Base-by-base conservation (phyloP, 2,329 filamentous ascomycete genomes). In the Clarireedia hainanense region DNA sequence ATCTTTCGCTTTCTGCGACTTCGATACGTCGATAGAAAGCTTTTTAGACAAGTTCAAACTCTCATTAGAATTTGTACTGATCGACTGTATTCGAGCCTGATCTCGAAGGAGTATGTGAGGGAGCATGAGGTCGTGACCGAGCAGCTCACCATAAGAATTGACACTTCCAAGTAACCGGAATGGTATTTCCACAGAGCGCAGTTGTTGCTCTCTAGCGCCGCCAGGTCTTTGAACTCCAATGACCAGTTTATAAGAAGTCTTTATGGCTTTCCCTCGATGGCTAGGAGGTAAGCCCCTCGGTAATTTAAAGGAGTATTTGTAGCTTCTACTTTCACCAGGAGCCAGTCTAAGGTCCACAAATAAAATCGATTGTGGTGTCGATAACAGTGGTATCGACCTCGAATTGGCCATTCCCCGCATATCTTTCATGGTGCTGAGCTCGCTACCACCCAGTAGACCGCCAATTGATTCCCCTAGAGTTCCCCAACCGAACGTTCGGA, bases 121-220 rank as follows among this genome's bases (percentile, higher is more conserved):
- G 40, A 84, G 87, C 86, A 96, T 95, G 14, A 99, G 76, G 70
- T 99, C 92, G 70, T 99, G 92, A 1, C 91, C 90, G 14, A 96
- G 79, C 36, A 95, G 86, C 65, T 95, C 89, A 61, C 92, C 92
- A 63, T 90, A 81, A 58, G 83, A 83, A 72, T 95, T 95, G 39
- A 99, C 92, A 63, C 92, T 94, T 42, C 92, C 92, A 51, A 97
- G 82, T 3, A 99, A 88, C 43, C 94, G 84, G 67, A 99, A 96
- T 0, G 94, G 94, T 27, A 96, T 78, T 61, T 95, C 92, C 43
- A 96, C 86, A n/a, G 90, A 89, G 64, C 86, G 89, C 47, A 97
- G 85, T 64, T 90, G 89, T 61, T 92, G 85, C 64, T 91, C 88
- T 63, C 84, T 87, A 24, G 81, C 79, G 14, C 85, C 87, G 9